Evolutionary conservation across 2,329 filamentous ascomycete genomes (phyloP).

Genomic region (Coniochaeta sp.): DNA sequence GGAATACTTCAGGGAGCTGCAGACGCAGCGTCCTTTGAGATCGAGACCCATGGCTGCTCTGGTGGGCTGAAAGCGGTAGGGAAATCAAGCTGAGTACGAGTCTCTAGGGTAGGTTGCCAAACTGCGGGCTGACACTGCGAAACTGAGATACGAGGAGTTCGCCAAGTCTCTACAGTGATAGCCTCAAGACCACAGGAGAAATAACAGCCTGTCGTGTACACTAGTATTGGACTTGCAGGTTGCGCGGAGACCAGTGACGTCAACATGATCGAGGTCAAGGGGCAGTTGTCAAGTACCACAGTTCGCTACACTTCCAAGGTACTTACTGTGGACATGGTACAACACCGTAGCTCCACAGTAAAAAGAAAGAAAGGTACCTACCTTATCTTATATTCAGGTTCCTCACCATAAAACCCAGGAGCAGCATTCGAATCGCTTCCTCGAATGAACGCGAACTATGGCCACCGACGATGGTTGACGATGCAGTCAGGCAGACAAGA

Average conservation of each 20-base stretch:
- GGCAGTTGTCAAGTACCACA: too few relatives aligned
- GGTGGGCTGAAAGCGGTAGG: neutral
- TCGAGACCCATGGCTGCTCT: constrained; percentile 5
- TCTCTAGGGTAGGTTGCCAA: neutral
- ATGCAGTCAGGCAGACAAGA: neutral
- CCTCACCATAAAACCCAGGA: too few relatives aligned
- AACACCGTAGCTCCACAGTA: too few relatives aligned
- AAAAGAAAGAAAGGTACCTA: too few relatives aligned
- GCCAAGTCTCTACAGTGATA: too few relatives aligned
- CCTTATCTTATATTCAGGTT: too few relatives aligned
- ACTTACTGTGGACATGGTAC: too few relatives aligned
- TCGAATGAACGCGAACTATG: too few relatives aligned
- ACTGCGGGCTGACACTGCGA: neutral
- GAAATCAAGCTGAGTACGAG: neutral
- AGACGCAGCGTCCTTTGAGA: constrained; percentile 15
- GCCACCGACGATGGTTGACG: neutral
- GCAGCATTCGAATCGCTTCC: too few relatives aligned
- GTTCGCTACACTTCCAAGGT: neutral
- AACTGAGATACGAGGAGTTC: neutral
- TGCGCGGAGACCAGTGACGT: neutral
- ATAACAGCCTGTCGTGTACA: neutral
- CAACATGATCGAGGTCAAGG: neutral
- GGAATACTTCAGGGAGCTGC: constrained; percentile 16
- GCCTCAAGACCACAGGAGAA: neutral
- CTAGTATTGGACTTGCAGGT: neutral